Conservation (phyloP, 2,329 filamentous ascomycete species). For the Cyphellophora attinorum region DNA sequence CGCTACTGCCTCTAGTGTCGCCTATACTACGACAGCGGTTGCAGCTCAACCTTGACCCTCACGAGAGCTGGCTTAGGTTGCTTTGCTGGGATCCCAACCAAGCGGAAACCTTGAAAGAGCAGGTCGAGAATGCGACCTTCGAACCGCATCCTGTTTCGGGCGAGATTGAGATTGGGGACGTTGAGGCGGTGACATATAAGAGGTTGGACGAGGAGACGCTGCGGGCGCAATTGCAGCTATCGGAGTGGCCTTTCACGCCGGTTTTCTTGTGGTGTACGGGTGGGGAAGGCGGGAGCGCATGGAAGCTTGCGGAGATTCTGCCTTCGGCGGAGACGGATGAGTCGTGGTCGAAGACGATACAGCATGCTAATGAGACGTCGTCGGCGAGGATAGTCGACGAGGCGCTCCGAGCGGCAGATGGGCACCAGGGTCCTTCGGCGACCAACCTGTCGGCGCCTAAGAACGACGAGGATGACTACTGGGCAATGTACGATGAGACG, state of each 20-base stretch:
- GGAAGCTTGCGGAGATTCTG: slow-evolving; percentile 52
- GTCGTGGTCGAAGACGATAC: slow-evolving; percentile 43
- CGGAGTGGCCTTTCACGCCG: slow-evolving; percentile 45
- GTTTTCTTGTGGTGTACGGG: slow-evolving; percentile 53
- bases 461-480: slow-evolving; percentile 55
- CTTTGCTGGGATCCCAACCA: slow-evolving; percentile 49
- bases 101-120: slow-evolving; percentile 42
- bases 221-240: slow-evolving; percentile 43
- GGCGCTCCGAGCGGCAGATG: slow-evolving; percentile 23
- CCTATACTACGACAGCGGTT: slow-evolving; percentile 55
- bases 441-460: slow-evolving; percentile 22
- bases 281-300: slow-evolving; percentile 46
- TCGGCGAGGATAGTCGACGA: slow-evolving; percentile 27
- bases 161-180: slow-evolving; percentile 53
- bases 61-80: slow-evolving; percentile 48
- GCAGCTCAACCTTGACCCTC: slow-evolving; percentile 36
- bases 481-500: slow-evolving; percentile 53
- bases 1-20: slow-evolving; percentile 50
- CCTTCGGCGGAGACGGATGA: slow-evolving; percentile 39
- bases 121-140: slow-evolving; percentile 45
- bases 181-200: slow-evolving; percentile 46
- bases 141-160: slow-evolving; percentile 57
- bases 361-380: slow-evolving; percentile 43
- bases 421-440: slow-evolving; percentile 15
- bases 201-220: slow-evolving; percentile 54